phyloP scores from a whole-genome alignment of 306 rosid species.

The Fragaria vesca region DNA sequence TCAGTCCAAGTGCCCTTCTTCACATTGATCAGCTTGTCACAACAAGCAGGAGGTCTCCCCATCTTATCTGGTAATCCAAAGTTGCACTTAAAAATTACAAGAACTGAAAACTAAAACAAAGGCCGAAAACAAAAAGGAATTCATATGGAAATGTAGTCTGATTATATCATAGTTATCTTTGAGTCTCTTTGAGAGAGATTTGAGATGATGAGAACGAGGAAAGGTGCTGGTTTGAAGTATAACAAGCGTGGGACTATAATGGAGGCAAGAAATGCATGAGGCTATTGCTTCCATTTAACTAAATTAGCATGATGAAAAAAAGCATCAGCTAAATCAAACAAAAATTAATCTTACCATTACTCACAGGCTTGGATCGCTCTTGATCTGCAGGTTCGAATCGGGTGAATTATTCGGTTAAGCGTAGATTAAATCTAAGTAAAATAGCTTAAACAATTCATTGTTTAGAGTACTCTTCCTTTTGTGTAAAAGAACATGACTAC shows the following conservation, averaged over 20 bases:
- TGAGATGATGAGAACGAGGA: constrained; percentile 27
- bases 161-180: constrained; percentile 36
- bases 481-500: constrained; percentile 37
- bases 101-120: constrained; percentile 3
- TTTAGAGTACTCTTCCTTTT: constrained; percentile 31
- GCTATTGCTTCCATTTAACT: constrained; percentile 47
- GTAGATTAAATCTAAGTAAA: constrained; percentile 46
- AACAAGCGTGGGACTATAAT: constrained; percentile 29
- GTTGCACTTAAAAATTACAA: constrained; percentile 3
- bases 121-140: constrained; percentile 11
- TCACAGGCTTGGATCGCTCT: constrained; percentile 40
- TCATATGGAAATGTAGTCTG: constrained; percentile 17
- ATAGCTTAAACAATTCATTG: constrained; percentile 23
- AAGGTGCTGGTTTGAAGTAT: constrained; percentile 51
- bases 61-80: constrained; percentile 40
- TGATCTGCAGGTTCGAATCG: constrained; percentile 52
- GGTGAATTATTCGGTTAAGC: constrained; percentile 70
- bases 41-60: constrained; percentile 59
- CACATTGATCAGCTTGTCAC: constrained; percentile 49
- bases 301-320: constrained; percentile 53
- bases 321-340: constrained; percentile 29
- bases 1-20: constrained; percentile 49
- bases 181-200: constrained; percentile 42
- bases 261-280: constrained; percentile 74
- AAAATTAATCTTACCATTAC: constrained; percentile 36